These are phyloP conservation scores for Starmerella asiatica DNA, from an alignment of 805 yeast species.

Conservation along the genomic window DNA sequence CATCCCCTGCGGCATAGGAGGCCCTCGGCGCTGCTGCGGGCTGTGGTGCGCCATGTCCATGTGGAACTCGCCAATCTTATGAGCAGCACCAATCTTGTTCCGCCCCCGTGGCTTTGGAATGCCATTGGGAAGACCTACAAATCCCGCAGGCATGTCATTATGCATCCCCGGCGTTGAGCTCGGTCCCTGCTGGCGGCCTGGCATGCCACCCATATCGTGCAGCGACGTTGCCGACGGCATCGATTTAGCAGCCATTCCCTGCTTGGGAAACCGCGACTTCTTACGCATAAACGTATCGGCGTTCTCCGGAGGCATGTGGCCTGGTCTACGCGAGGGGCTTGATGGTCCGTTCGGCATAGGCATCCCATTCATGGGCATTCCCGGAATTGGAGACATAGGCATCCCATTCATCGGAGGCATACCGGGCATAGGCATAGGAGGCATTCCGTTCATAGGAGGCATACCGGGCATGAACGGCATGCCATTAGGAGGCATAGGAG, in stretches of 20 bases:
- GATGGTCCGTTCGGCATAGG: background rate
- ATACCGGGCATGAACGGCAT: slow-evolving; percentile 1
- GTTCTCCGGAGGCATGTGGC: background rate
- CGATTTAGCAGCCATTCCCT: background rate
- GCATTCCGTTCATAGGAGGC: slow-evolving; percentile 1
- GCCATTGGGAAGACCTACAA: background rate
- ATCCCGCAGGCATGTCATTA: background rate
- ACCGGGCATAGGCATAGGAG: background rate
- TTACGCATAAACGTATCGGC: slow-evolving; percentile 8
- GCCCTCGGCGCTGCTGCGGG: background rate
- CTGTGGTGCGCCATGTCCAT: background rate
- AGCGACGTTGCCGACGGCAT: background rate
- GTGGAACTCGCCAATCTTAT: background rate
- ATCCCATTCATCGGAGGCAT: slow-evolving; percentile 1
- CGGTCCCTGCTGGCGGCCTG: background rate
- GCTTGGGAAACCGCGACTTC: slow-evolving; percentile 6
- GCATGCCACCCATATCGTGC: slow-evolving; percentile 5
- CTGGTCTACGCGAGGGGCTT: background rate
- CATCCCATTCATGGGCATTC: slow-evolving; percentile 2
- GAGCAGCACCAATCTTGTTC: background rate
- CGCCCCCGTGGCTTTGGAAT: background rate
- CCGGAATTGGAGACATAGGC: background rate
- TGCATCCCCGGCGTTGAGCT: background rate
- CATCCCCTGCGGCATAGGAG: too few species aligned
- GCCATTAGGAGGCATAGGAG: slow-evolving; percentile 1